A percentile compares a stretch with the other conserved stretches of the same genome.
These are phyloP conservation scores for Lactuca sativa DNA, from an alignment of 129 eudicot species.

Conservation along the genomic window DNA sequence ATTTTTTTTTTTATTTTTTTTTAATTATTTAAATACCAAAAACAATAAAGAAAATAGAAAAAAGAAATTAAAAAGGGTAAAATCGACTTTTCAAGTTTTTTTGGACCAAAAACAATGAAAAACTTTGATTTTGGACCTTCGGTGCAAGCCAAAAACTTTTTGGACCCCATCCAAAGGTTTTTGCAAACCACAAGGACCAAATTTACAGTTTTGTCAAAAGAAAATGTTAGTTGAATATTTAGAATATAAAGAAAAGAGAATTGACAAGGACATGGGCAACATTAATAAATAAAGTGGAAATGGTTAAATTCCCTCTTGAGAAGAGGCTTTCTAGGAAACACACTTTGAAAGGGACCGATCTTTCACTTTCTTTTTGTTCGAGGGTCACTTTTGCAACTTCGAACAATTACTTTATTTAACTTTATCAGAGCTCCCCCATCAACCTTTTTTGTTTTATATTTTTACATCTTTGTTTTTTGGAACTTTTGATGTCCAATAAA, in stretches of 20 bases:
- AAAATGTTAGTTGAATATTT: conserved; percentile 24
- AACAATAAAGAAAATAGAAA: too few relatives aligned
- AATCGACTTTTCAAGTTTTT: too few relatives aligned
- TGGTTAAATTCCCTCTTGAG: conserved; percentile 31
- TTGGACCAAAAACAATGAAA: too few relatives aligned
- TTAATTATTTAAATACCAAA: too few relatives aligned
- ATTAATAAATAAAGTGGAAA: conserved; percentile 30
- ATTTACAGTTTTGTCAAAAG: too few relatives aligned
- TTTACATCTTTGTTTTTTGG: conserved; percentile 14
- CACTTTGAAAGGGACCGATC: conserved; percentile 27
- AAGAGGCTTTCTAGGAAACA: conserved; percentile 36
- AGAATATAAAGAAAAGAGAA: conserved; percentile 19
- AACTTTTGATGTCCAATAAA: conserved; percentile 5
- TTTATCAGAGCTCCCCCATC: conserved; percentile 14
- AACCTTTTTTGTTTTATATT: background rate
- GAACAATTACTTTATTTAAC: conserved; percentile 18
- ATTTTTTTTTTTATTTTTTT: too few relatives aligned
- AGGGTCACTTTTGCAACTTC: conserved; percentile 26
- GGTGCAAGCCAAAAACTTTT: too few relatives aligned
- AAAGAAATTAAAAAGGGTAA: too few relatives aligned
- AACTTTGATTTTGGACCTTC: too few relatives aligned
- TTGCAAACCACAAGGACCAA: too few relatives aligned
- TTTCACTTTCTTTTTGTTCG: conserved; percentile 28
- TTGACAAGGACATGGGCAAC: conserved; percentile 27
- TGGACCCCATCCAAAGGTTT: too few relatives aligned